Conservation (phyloP, 2,329 filamentous ascomycete species). For the Talaromyces albobiverticillius region DNA sequence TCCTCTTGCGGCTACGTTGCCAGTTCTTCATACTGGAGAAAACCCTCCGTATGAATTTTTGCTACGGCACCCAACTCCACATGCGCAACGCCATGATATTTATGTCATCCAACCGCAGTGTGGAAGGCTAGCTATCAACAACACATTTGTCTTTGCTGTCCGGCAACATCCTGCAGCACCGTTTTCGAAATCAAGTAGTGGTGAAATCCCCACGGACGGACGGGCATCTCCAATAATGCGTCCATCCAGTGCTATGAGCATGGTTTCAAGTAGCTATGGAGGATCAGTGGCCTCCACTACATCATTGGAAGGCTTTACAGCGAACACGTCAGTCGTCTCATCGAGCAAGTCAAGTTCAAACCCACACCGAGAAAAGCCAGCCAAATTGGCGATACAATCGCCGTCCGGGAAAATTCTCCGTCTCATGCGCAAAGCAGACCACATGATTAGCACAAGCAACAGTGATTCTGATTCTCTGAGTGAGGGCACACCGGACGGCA, state of each 20-base stretch:
- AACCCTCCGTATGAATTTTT: constrained; percentile 95
- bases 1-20: constrained; percentile 82
- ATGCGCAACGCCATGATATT: constrained; percentile 94
- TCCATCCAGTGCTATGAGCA: constrained; percentile 59
- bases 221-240: constrained; percentile 50
- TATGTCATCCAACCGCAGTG: constrained; percentile 98
- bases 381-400: constrained; percentile 91
- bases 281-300: constrained; percentile 50
- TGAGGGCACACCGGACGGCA: constrained; percentile 49
- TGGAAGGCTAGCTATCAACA: constrained; percentile 80
- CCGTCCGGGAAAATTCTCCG: constrained; percentile 92
- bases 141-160: constrained; percentile 95
- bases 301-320: constrained; percentile 38
- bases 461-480: constrained; percentile 30
- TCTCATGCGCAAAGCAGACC: constrained; percentile 48
- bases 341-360: constrained; percentile 29
- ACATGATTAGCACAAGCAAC: constrained; percentile 36
- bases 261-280: constrained; percentile 55
- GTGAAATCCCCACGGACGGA: constrained; percentile 35
- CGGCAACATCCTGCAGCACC: constrained; percentile 80
- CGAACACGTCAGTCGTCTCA: constrained; percentile 55
- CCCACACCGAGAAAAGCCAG: constrained; percentile 65
- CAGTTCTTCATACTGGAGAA: constrained; percentile 82
- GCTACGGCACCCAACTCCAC: constrained; percentile 88
- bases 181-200: constrained; percentile 14